Evolutionary conservation across 2,329 filamentous ascomycete species (phyloP).

Genomic region (Acrodontium crateriforme): DNA sequence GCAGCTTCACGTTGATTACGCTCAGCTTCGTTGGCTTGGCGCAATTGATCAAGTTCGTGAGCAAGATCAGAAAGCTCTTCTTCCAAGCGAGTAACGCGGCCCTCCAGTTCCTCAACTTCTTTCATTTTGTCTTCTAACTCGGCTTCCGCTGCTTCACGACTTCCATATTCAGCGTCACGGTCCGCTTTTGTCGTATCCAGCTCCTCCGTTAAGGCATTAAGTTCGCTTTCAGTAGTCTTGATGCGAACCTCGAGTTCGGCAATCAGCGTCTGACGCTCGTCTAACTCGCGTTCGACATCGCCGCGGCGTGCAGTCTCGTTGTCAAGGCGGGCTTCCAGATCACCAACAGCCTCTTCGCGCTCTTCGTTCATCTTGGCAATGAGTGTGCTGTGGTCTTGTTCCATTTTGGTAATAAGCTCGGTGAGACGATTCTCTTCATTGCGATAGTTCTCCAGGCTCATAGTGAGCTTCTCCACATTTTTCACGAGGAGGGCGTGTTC

Average conservation of each 20-base stretch:
- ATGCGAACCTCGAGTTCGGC: slow-evolving; percentile 26
- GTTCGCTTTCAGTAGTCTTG: slow-evolving; percentile 23
- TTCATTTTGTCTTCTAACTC: slow-evolving; percentile 25
- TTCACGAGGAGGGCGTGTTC: slow-evolving; percentile 23
- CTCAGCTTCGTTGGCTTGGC: slow-evolving; percentile 26
- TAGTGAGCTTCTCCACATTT: slow-evolving; percentile 23
- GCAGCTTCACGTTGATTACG: slow-evolving; percentile 30
- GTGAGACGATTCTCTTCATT: slow-evolving; percentile 25
- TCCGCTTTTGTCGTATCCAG: slow-evolving; percentile 22
- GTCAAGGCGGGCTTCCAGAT: slow-evolving; percentile 25
- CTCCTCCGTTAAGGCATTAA: slow-evolving; percentile 20
- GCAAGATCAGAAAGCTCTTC: slow-evolving; percentile 17
- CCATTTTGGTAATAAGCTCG: slow-evolving; percentile 25
- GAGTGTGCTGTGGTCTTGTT: slow-evolving; percentile 24
- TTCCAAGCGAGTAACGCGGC: slow-evolving; percentile 22
- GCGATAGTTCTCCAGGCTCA: slow-evolving; percentile 26
- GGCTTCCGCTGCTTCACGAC: slow-evolving; percentile 22
- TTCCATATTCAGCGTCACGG: slow-evolving; percentile 20
- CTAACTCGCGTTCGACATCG: slow-evolving; percentile 25
- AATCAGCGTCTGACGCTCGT: slow-evolving; percentile 26
- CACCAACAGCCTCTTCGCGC: slow-evolving; percentile 22
- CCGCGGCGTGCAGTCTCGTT: slow-evolving; percentile 24
- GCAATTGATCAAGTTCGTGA: slow-evolving; percentile 24
- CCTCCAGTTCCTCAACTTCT: slow-evolving; percentile 25
- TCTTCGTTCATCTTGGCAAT: slow-evolving; percentile 27